phyloP scores from a whole-genome alignment of 805 yeast species.

The Tetrapisispora arboricola region DNA sequence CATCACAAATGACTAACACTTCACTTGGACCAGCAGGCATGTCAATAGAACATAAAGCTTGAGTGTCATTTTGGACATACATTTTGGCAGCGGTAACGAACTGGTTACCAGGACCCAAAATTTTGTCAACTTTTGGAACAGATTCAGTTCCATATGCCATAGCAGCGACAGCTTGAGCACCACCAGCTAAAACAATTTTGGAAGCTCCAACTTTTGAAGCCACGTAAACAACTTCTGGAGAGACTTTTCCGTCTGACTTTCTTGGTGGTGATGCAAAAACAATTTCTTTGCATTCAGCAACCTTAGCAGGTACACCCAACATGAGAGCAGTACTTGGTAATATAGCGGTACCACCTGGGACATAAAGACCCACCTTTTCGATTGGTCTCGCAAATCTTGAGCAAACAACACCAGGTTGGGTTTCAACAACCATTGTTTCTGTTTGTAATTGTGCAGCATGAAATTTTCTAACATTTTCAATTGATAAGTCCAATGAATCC shows the following conservation, averaged over 20 bases:
- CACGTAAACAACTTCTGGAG: conserved; percentile 96
- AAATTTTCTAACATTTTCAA: conserved; percentile 80
- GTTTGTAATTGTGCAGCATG: conserved; percentile 84
- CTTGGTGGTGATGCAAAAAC: conserved; percentile 94
- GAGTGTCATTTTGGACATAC: conserved; percentile 92
- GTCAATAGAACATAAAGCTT: conserved; percentile 90
- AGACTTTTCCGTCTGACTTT: conserved; percentile 70
- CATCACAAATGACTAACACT: conserved; percentile 91
- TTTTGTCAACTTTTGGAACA: conserved; percentile 90
- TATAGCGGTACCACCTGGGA: conserved; percentile 98
- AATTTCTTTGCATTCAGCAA: conserved; percentile 92
- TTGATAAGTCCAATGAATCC: conserved; percentile 80
- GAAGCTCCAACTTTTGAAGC: conserved; percentile 93
- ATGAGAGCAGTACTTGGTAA: conserved; percentile 95
- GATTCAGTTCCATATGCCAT: conserved; percentile 97
- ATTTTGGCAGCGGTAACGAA: conserved; percentile 98
- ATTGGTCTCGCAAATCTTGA: conserved; percentile 93
- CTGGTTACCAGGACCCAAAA: conserved; percentile 98
- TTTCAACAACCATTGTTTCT: conserved; percentile 72
- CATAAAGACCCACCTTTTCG: conserved; percentile 87
- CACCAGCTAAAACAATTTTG: conserved; percentile 90
- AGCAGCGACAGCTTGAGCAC: conserved; percentile 98
- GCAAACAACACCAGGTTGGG: conserved; percentile 88
- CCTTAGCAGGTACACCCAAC: conserved; percentile 97
- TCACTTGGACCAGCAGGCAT: conserved; percentile 99